Evolutionary conservation across 2,329 filamentous ascomycete species (phyloP).

Genomic region (Cyphellophora attinorum): DNA sequence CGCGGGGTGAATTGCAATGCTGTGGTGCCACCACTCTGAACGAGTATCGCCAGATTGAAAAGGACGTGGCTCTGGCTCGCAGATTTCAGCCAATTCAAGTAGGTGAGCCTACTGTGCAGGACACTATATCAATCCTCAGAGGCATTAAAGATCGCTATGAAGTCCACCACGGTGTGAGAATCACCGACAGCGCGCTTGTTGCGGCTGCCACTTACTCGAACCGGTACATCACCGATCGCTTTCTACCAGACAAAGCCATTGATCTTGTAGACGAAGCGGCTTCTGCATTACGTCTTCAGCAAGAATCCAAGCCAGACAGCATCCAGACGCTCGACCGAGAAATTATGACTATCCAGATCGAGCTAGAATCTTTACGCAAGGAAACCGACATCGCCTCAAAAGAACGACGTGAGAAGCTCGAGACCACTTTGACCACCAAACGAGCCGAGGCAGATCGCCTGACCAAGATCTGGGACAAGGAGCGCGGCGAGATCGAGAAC

Average conservation of each 20-base stretch:
- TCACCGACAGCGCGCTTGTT: slow-evolving; percentile 84
- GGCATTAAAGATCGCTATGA: slow-evolving; percentile 98
- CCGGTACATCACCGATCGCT: slow-evolving; percentile 92
- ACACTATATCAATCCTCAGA: slow-evolving; percentile 88
- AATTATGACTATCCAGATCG: slow-evolving; percentile 96
- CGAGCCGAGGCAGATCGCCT: slow-evolving; percentile 68
- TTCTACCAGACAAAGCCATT: slow-evolving; percentile 93
- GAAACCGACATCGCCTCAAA: slow-evolving; percentile 84
- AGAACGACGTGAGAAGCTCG: slow-evolving; percentile 78
- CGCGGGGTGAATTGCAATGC: slow-evolving; percentile 85
- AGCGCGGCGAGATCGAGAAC: slow-evolving; percentile 72
- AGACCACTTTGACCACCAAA: slow-evolving; percentile 63
- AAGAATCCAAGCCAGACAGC: slow-evolving; percentile 92
- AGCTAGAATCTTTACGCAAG: slow-evolving; percentile 86
- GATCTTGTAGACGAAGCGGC: slow-evolving; percentile 94
- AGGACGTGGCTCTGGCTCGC: slow-evolving; percentile 84
- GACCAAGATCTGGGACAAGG: slow-evolving; percentile 80
- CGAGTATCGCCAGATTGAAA: slow-evolving; percentile 90
- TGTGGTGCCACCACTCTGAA: slow-evolving; percentile 88
- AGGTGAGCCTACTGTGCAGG: slow-evolving; percentile 80
- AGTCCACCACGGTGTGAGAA: slow-evolving; percentile 90
- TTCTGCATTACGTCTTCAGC: slow-evolving; percentile 78
- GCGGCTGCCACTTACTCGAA: slow-evolving; percentile 89
- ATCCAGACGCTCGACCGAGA: slow-evolving; percentile 88
- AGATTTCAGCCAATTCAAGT: slow-evolving; percentile 92